These are phyloP conservation scores for Monascus ruber DNA, from an alignment of 2,329 filamentous ascomycete genomes.

Conservation along the genomic window DNA sequence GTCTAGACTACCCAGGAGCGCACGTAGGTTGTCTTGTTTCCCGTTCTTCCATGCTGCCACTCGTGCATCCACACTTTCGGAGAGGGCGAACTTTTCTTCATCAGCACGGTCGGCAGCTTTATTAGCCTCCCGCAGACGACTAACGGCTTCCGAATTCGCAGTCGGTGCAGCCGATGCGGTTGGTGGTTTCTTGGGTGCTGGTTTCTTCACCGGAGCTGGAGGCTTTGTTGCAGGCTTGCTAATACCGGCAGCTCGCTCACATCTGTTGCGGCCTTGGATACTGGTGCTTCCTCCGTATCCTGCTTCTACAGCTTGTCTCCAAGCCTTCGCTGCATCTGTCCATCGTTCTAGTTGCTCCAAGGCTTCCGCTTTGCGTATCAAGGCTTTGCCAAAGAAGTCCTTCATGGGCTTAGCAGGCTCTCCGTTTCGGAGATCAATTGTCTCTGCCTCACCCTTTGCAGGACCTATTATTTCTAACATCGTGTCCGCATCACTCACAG, in stretches of 20 bases:
- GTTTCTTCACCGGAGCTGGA: constrained; percentile 34
- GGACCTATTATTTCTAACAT: constrained; percentile 71
- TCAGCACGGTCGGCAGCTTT: constrained; percentile 74
- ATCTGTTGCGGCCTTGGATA: constrained; percentile 75
- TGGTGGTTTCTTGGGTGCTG: constrained; percentile 26
- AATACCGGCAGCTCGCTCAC: constrained; percentile 75
- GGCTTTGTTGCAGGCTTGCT: constrained; percentile 38
- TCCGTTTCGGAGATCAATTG: constrained; percentile 56
- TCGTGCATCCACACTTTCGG: constrained; percentile 72
- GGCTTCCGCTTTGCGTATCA: constrained; percentile 90
- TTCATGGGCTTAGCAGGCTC: constrained; percentile 71
- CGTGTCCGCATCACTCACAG: constrained; percentile 71
- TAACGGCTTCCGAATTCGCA: constrained; percentile 60
- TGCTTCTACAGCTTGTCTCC: constrained; percentile 71
- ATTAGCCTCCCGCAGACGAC: constrained; percentile 71
- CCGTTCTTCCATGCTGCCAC: constrained; percentile 76
- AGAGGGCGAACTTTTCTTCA: constrained; percentile 82
- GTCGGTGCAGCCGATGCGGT: constrained; percentile 32
- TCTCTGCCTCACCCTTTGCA: constrained; percentile 67
- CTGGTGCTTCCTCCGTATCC: constrained; percentile 78
- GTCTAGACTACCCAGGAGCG: constrained; percentile 76
- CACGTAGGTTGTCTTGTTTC: constrained; percentile 84
- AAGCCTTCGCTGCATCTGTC: constrained; percentile 68
- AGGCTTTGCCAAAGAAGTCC: constrained; percentile 84
- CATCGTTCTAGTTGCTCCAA: constrained; percentile 93